Conservation (phyloP, 78 protist genomes). For the Acrasis kona region DNA sequence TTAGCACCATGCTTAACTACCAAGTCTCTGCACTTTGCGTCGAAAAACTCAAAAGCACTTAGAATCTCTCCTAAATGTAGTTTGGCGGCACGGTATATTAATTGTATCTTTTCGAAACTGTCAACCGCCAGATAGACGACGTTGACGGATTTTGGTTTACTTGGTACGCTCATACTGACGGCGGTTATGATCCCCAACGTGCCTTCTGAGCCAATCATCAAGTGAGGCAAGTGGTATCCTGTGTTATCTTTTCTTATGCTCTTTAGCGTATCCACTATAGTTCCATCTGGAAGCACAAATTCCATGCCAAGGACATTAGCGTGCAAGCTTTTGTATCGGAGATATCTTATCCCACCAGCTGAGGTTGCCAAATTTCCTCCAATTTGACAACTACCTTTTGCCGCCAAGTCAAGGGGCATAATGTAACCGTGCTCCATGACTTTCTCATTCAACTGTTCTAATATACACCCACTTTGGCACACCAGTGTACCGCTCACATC, state of each 20-base stretch:
- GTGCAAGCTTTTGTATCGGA: conserved; percentile 84
- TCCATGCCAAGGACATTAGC: conserved; percentile 77
- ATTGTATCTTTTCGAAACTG: conserved; percentile 22
- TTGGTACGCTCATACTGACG: conserved; percentile 13
- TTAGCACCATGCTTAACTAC: conserved; percentile 27
- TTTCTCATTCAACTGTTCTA: conserved; percentile 43
- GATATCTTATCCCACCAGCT: conserved; percentile 89
- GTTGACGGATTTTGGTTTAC: conserved; percentile 5
- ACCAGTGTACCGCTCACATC: conserved; percentile 19
- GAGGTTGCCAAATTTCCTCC: conserved; percentile 91
- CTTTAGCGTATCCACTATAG: conserved; percentile 37
- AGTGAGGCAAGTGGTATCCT: conserved; percentile 87
- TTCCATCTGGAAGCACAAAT: conserved; percentile 76
- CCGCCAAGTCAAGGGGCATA: conserved; percentile 89
- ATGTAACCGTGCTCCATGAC: conserved; percentile 42
- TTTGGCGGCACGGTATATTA: conserved; percentile 31
- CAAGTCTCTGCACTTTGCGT: conserved; percentile 34
- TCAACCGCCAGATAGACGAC: conserved; percentile 54
- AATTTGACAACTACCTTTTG: conserved; percentile 85
- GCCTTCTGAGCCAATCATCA: conserved; percentile 93
- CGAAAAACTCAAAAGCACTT: conserved; percentile 70
- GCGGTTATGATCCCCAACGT: conserved; percentile 89
- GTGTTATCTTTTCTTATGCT: conserved; percentile 77
- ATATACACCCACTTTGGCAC: conserved; percentile 73
- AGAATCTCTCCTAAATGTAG: conserved; percentile 59